Evolutionary conservation across 1,284 basidiomycete species (phyloP).

Genomic region (Marasmius oreades): DNA sequence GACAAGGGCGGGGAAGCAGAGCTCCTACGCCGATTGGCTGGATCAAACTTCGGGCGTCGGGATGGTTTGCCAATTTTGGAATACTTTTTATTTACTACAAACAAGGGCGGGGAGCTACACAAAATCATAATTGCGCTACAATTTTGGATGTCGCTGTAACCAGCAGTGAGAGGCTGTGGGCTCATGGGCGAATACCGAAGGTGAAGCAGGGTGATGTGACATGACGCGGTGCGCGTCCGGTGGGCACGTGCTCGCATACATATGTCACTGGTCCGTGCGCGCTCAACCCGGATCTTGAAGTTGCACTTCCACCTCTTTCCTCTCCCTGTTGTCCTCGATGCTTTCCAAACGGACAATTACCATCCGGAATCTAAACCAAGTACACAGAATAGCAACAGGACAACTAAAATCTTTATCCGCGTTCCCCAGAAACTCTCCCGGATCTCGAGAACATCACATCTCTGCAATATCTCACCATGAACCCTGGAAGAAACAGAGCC

Average conservation of each 20-base stretch:
- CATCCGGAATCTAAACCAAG: background rate
- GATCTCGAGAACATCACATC: background rate
- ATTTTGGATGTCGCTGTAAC: too few relatives aligned
- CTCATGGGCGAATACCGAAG: too few relatives aligned
- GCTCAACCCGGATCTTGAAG: background rate
- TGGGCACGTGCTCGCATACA: background rate
- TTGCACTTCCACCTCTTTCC: background rate
- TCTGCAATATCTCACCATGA: conserved; percentile 1
- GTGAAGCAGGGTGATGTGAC: too few relatives aligned
- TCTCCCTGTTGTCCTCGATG: background rate
- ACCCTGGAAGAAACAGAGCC: background rate
- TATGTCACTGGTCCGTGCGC: background rate
- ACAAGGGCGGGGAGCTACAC: too few relatives aligned
- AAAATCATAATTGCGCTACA: too few relatives aligned
- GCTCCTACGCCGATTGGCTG: too few relatives aligned
- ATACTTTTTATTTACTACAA: too few relatives aligned
- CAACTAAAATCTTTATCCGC: background rate
- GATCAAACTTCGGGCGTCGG: too few relatives aligned
- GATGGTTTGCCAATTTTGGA: too few relatives aligned
- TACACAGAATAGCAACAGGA: background rate
- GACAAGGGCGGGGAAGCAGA: too few relatives aligned
- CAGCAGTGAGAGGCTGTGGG: too few relatives aligned
- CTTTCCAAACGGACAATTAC: background rate
- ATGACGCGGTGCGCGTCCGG: too few relatives aligned
- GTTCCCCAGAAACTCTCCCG: background rate